Base-by-base conservation (phyloP, 2,329 filamentous ascomycete species). In the Fusarium scirpi region DNA sequence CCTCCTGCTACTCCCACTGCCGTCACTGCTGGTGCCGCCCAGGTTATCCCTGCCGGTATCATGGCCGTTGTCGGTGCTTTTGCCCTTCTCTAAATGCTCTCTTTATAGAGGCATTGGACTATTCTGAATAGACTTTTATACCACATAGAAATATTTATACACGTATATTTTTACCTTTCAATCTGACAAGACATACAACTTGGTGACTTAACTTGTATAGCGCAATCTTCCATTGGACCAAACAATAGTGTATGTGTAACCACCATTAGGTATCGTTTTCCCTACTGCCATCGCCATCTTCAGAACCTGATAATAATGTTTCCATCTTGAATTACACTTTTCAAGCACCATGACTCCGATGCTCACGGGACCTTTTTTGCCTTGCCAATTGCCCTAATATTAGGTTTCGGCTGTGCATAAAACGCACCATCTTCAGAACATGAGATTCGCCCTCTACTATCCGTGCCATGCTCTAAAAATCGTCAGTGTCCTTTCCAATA, bases 41-140 rank as follows among this genome's bases (percentile, higher is more conserved):
- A 59, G 48, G 41, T 75, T 24, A 53, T 57, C 43, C 74, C 76
- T 30, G 69, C 60, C 30, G 62, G 74, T 48, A 56, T 75, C 30
- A 40, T 76, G 10, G 53, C 76, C 22, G 68, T 75, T 27, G 63
- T 76, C n/a, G 75, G 74, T 49, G 70, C 70, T 24, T 24, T 76
- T 44, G 73, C 71, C 41, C 60, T 78, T 34, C 62, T 77, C 34
- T 77, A 77, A 66, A 49, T 41, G 43, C 24, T 27, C 30, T 22
- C 25, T 32, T 11, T 1, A 13, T 7, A 38, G 48, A 55, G 44
- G 16, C n/a, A 53, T 53, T 53, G 15, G n/a, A 41, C 34, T 53
- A 43, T 53, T 43, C n/a, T 53, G 12, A 53, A 53, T 53, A 53
- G 34, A 53, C 20, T n/a, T 7, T 43, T 53, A 15, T 29, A 41